Evolutionary conservation across 164 flowering plant genomes (phyloP).

Genomic region (Dillenia suffruticosa): DNA sequence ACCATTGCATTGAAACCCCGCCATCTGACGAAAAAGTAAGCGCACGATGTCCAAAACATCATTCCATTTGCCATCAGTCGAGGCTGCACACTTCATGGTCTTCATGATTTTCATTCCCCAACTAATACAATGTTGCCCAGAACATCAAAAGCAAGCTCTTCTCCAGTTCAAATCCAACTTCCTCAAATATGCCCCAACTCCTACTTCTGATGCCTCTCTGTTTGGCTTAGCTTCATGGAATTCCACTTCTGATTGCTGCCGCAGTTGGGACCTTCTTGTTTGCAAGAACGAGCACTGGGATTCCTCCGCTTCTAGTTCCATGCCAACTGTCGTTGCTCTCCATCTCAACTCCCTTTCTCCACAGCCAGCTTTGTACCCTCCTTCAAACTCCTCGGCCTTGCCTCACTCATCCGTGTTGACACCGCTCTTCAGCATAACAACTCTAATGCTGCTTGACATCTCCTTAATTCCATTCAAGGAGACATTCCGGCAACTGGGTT

Average conservation of each 20-base stretch:
- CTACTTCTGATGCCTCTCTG: background rate
- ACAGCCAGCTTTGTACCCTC: background rate
- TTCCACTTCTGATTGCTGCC: conserved; percentile 28
- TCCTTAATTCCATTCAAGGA: conserved; percentile 41
- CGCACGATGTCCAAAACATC: too few relatives aligned
- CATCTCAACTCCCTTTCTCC: conserved; percentile 20
- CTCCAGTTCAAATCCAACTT: conserved; percentile 30
- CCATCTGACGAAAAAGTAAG: too few relatives aligned
- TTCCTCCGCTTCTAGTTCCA: conserved; percentile 3
- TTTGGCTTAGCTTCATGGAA: conserved; percentile 23
- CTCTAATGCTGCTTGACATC: conserved; percentile 33
- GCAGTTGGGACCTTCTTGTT: conserved; percentile 22
- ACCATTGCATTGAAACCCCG: too few relatives aligned
- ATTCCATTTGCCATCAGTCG: too few relatives aligned
- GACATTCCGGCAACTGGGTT: conserved; percentile 26
- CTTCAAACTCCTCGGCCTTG: conserved; percentile 18
- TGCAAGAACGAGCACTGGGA: conserved; percentile 10
- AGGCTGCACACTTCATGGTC: too few relatives aligned
- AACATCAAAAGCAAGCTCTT: conserved; percentile 36
- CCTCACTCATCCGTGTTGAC: conserved; percentile 20
- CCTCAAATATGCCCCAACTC: background rate
- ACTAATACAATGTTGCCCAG: conserved; percentile 17
- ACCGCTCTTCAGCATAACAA: conserved; percentile 32
- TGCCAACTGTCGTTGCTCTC: conserved; percentile 19
- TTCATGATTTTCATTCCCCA: too few relatives aligned